Evolutionary conservation across 768 basidiomycete genomes (phyloP), one percentile per base, ranked within the genome.

Genomic region (Hortiboletus flavorubellus): DNA sequence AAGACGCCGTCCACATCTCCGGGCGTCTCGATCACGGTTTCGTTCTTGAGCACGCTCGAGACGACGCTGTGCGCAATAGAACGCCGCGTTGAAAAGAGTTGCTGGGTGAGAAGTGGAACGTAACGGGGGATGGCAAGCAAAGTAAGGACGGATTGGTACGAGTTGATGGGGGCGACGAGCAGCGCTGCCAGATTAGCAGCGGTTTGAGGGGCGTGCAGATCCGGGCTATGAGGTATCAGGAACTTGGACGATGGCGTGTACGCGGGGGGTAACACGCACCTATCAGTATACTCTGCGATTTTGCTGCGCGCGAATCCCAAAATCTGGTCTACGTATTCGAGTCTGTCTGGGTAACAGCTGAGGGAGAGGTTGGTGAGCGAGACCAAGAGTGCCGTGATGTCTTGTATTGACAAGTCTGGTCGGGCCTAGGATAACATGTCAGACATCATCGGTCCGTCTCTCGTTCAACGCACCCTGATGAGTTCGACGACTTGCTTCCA

Each of bases 401-500:
- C 97, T 71, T 98, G 96, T 68, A 99, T 93, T 44, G 93, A 93
- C 33, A 99, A 75, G 71, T 99, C 97, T 12, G 97, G 97, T 56
- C 97, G 89, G 56, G 96, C 95, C 94, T 96, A 66, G 4, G 21
- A 45, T 44, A 16, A 31, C 11, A 34, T 43, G 39, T 68, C 23
- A 61, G 56, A 18, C 15, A 0, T 14, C 16, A 5, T 35, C 33
- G 14, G 33, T 42, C 14, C 11, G n/a, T 23, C 26, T 51, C 4
- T 10, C 42, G 12, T 18, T 14, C 42, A 18, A 67, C 81, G 18
- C 61, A 92, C 94, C 83, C 95, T 97, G 78, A 99, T 95, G 29
- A 99, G 83, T 68, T 97, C 89, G 11, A 98, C 95, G 6, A 98
- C 93, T 69, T 99, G 97, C 59, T 90, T 87, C 96, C 97, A 99